Conservation (phyloP, 2,329 filamentous ascomycete species). For the Biscogniauxia sp. region DNA sequence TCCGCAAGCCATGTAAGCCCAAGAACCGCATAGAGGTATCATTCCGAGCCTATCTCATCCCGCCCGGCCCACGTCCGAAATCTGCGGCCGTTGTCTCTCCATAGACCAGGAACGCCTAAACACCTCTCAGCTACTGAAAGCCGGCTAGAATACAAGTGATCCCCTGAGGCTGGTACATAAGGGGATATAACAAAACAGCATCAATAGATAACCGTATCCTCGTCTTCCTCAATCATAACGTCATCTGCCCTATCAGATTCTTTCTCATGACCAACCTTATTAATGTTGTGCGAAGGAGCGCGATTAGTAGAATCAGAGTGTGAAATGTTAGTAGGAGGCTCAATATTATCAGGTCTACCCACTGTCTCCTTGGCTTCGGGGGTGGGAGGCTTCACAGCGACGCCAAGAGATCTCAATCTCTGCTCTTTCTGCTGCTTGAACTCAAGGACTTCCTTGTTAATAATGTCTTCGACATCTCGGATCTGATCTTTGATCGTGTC, state of each 20-base stretch:
- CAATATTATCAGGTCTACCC: conserved; percentile 41
- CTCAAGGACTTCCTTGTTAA: conserved; percentile 63
- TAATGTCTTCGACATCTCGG: conserved; percentile 58
- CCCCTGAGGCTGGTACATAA: conserved; percentile 1
- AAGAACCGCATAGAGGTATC: neutral
- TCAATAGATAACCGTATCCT: conserved; percentile 90
- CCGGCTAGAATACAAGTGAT: conserved; percentile 5
- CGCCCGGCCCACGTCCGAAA: neutral
- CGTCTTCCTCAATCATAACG: conserved; percentile 78
- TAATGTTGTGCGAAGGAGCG: conserved; percentile 25
- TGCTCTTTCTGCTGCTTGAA: conserved; percentile 53
- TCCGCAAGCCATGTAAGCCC: neutral
- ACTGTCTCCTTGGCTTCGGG: conserved; percentile 38
- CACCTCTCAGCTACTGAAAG: conserved; percentile 3
- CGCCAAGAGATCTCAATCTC: conserved; percentile 38
- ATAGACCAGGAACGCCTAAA: conserved; percentile 1
- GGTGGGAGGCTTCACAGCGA: conserved; percentile 27
- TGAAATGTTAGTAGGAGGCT: conserved; percentile 37
- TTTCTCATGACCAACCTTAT: conserved; percentile 36
- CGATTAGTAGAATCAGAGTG: conserved; percentile 39
- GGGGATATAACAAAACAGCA: neutral
- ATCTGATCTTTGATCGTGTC: conserved; percentile 69
- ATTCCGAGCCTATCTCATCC: neutral
- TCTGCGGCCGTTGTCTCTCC: neutral
- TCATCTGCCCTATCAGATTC: conserved; percentile 68